Conservation (phyloP, 768 basidiomycete genomes). For the Kwoniella bestiolae region DNA sequence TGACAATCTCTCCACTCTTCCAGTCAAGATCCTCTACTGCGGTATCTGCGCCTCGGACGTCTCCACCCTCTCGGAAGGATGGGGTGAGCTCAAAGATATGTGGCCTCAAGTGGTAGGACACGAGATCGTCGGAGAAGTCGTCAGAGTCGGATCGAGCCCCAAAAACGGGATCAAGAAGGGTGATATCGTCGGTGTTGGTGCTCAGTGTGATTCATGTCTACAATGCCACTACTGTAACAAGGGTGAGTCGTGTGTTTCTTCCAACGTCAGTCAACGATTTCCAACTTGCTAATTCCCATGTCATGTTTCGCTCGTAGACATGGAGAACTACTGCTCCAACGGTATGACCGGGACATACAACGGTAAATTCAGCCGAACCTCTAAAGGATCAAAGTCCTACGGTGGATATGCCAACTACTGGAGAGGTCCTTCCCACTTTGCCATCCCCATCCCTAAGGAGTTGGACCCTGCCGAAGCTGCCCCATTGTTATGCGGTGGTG, state of each 20-base stretch:
- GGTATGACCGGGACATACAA: conserved; percentile 44
- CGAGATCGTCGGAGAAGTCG: conserved; percentile 60
- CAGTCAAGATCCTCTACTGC: conserved; percentile 51
- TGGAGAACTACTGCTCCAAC: conserved; percentile 36
- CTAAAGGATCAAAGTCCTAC: conserved; percentile 43
- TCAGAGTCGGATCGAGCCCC: conserved; percentile 64
- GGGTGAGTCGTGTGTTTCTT: conserved; percentile 32
- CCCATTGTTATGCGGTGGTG: conserved; percentile 53
- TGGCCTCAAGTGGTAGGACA: conserved; percentile 60
- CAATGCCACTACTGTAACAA: conserved; percentile 62
- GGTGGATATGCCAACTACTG: conserved; percentile 55
- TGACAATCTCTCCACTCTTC: background rate
- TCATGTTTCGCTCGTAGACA: background rate
- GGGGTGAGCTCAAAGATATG: conserved; percentile 48
- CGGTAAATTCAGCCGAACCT: conserved; percentile 40
- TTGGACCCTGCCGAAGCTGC: conserved; percentile 59
- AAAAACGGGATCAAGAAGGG: conserved; percentile 63
- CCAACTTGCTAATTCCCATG: background rate
- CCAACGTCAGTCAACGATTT: background rate
- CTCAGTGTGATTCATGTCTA: conserved; percentile 64
- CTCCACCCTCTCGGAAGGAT: conserved; percentile 61
- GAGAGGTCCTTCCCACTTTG: conserved; percentile 60
- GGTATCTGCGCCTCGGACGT: conserved; percentile 64
- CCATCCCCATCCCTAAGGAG: conserved; percentile 70
- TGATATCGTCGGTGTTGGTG: conserved; percentile 65